Base-by-base conservation (phyloP, 2,329 filamentous ascomycete species). In the Plenodomus tracheiphilus region DNA sequence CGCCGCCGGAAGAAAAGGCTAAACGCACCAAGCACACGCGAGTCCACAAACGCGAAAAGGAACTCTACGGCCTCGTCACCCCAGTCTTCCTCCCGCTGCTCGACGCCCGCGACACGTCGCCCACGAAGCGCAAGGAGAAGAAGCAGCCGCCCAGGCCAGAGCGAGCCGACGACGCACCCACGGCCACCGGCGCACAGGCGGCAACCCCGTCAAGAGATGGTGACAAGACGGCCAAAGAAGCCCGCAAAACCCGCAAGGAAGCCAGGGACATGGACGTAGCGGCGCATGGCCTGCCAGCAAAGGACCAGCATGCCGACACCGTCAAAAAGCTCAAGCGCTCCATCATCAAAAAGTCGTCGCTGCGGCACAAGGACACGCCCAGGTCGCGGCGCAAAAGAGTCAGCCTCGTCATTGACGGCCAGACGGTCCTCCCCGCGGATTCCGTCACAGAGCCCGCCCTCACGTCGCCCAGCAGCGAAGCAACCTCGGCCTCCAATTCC, bases 371-470 rank as follows among this genome's bases (percentile, higher is more conserved):
- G 46, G 64, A 61, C 51, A 57, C 58, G 21, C 48, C 56, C 20
- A 47, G 58, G 28, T 52, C 56, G n/a, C 54, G 59, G 19, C 56
- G 70, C 43, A 72, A 72, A 52, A 56, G 70, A 37, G 70, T 72
- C 47, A 69, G 64, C 51, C 54, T 72, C 36, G 64, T 69, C 45
- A 70, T 72, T 32, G 67, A 72, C 49, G 69, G 70, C 54, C 68
- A 71, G 45, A 71, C 70, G 17, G 69, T 72, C 15, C 65, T 65
- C 20, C 70, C 70, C 4, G 64, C 68, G n/a, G 70, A 72, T 39
- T 61, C 56, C n/a, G 56, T 70, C 43, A 43, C 51, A 6, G 66
- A 68, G 22, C 58, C 62, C 10, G 41, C 56, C 18, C 59, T 67
- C 46, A 58, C 52, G 5, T 32, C 62, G 32, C 66, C 66, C 39